phyloP scores from a whole-genome alignment of 495 filamentous ascomycete genomes.

The Xylaria sp. region DNA sequence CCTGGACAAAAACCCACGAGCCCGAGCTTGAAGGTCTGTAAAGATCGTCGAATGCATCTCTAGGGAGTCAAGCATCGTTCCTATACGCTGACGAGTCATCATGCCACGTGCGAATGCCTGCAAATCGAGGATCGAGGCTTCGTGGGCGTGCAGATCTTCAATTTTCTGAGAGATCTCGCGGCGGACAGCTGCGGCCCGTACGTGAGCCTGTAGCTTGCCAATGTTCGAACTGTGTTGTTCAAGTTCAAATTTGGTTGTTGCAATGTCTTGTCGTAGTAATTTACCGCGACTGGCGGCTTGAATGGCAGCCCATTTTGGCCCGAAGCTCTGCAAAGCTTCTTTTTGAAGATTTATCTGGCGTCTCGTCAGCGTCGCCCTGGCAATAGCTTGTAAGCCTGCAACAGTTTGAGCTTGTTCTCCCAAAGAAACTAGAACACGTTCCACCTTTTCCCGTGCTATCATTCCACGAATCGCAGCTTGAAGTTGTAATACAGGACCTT shows the following conservation, averaged over 20 bases:
- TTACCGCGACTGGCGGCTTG: conserved; percentile 58
- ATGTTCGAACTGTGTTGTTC: conserved; percentile 43
- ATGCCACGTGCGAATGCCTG: conserved; percentile 61
- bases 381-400: conserved; percentile 58
- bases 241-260: conserved; percentile 49
- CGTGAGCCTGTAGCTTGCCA: conserved; percentile 44
- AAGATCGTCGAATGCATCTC: conserved; percentile 64
- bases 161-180: conserved; percentile 53
- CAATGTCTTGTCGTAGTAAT: conserved; percentile 51
- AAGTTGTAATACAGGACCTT: conserved; percentile 54
- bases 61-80: conserved; percentile 63
- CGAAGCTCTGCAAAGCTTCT: conserved; percentile 49
- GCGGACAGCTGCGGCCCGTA: conserved; percentile 57
- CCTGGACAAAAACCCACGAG: conserved; percentile 68
- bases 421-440: conserved; percentile 47
- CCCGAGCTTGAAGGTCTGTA: conserved; percentile 71
- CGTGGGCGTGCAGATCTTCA: conserved; percentile 48
- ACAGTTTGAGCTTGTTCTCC: conserved; percentile 46
- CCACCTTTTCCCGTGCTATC: conserved; percentile 51
- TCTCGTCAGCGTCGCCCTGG: conserved; percentile 48
- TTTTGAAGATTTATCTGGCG: conserved; percentile 44
- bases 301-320: conserved; percentile 53
- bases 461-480: conserved; percentile 62
- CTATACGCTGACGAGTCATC: conserved; percentile 55
- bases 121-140: conserved; percentile 50